Evolutionary conservation across 164 flowering plant species (phyloP), one percentile per base, ranked within the genome.

Genomic region (Nelumbo lutea): DNA sequence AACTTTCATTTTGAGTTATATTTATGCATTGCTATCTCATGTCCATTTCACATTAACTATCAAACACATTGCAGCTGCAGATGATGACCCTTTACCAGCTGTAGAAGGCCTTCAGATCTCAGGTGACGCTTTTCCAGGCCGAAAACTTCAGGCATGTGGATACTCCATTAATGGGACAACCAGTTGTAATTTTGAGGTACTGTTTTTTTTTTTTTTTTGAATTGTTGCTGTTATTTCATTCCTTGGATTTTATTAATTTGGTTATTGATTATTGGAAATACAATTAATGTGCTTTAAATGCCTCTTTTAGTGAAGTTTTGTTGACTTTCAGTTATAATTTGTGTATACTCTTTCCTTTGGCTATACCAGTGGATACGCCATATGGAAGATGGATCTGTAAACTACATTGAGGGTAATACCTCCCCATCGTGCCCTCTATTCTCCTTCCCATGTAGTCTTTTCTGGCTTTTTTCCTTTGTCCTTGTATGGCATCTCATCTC

Each of bases 141-240:
- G 74, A 62, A 89, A 87, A 73, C 90, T 95, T 58, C 90, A 82
- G 74, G 99, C 99, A 39, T 81, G 85, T 67, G 99, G 99, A 67
- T 89, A 77, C 74, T 90, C 97, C 45, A 85, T 87, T 59, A 88
- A 92, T 83, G 99, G 99, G 81, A 95, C 99, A 61, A 92, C 98
- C 38, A 87, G 88, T 74, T 95, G 99, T 70, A 92, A 92, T 70
- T 95, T 92, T 83, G 98, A 90, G 97, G 99, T 92, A 66, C 27
- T 48, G 5, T 27, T 27, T 27, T 27, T 27, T 27, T 27, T 27
- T 27, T 27, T 27, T 2, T 53, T 53, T 53, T 11, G 57, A 15
- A 53, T 9, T 53, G n/a, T 53, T 9, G 15, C 14, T 53, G 57
- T 14, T 53, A 9, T 3, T 53, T 53, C 5, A 1, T 55, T 42